phyloP scores from a whole-genome alignment of 257 asterid genomes.

The Nicotiana undulata region DNA sequence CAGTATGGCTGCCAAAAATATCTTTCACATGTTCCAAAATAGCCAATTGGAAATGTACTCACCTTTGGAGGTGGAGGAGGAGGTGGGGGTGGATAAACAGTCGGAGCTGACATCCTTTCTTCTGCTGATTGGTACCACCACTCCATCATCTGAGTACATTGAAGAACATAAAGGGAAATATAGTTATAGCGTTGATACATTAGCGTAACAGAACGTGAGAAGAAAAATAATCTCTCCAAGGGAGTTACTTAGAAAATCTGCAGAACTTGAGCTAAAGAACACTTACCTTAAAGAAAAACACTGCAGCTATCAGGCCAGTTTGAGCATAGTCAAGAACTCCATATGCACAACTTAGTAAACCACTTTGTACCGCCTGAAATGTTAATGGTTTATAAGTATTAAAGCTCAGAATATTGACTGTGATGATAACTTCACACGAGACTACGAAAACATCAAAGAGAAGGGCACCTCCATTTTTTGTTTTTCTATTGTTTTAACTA shows the following conservation, averaged over 20 bases:
- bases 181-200: neutral
- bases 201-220: neutral
- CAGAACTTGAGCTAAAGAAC: neutral
- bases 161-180: neutral
- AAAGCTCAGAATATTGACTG: neutral
- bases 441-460: neutral
- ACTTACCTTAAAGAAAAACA: conserved; percentile 90
- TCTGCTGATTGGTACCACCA: conserved; percentile 99
- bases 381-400: conserved; percentile 13
- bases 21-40: neutral
- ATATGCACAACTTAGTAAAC: conserved; percentile 64
- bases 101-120: conserved; percentile 97
- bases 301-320: conserved; percentile 96
- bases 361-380: conserved; percentile 77
- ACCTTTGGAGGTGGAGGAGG: conserved; percentile 97
- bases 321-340: conserved; percentile 98
- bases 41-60: conserved; percentile 1
- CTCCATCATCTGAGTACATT: conserved; percentile 81
- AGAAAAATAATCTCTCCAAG: neutral
- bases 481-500: neutral
- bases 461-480: neutral
- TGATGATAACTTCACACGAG: neutral
- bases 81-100: conserved; percentile 96
- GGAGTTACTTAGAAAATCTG: neutral
- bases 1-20: neutral